These are phyloP conservation scores for Suillus alpinus DNA, from an alignment of 768 basidiomycete species.

Conservation along the genomic window DNA sequence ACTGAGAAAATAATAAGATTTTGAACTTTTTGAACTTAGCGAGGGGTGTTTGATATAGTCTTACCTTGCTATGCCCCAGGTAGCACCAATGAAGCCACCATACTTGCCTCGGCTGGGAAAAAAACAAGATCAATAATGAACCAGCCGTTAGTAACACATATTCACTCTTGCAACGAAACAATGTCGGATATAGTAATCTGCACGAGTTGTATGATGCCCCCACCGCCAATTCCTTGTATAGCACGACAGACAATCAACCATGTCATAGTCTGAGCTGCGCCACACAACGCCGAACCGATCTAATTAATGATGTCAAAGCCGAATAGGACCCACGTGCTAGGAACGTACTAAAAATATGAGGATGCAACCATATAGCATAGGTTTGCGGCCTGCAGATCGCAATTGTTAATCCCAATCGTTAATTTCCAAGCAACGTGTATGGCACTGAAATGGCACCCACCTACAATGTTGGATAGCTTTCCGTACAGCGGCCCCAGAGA, in stretches of 20 bases:
- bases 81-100: conserved; percentile 36
- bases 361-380: conserved; percentile 34
- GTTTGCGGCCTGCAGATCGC: conserved; percentile 32
- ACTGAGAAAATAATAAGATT: conserved; percentile 12
- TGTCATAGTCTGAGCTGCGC: conserved; percentile 40
- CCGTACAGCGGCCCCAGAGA: conserved; percentile 45
- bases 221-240: conserved; percentile 44
- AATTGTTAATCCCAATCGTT: neutral
- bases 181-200: conserved; percentile 43
- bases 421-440: neutral
- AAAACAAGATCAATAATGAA: neutral
- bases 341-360: conserved; percentile 34
- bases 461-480: conserved; percentile 42
- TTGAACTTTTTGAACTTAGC: neutral
- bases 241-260: conserved; percentile 43
- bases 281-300: conserved; percentile 40
- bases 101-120: conserved; percentile 37
- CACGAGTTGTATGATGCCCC: conserved; percentile 35
- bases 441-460: conserved; percentile 13
- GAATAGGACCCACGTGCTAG: neutral
- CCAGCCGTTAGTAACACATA: neutral
- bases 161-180: conserved; percentile 31
- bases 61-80: conserved; percentile 41
- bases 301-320: conserved; percentile 5
- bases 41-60: neutral